Evolutionary conservation across 2,329 filamentous ascomycete genomes (phyloP).

Genomic region (Aaosphaeria arxii): DNA sequence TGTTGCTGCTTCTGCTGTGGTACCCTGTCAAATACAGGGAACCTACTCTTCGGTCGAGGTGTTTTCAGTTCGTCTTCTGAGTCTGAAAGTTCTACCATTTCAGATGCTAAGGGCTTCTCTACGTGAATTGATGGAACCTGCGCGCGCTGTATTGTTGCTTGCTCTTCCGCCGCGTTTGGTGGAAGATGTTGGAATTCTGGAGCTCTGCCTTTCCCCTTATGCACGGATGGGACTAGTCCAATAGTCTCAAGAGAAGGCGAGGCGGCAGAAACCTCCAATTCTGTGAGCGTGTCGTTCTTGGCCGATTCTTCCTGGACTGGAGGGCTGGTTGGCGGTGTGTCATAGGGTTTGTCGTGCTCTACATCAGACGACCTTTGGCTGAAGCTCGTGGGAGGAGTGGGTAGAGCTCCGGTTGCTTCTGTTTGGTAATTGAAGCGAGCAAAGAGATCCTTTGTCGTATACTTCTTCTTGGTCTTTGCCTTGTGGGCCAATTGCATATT

Average conservation of each 20-base stretch:
- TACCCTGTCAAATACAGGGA: slow-evolving; percentile 64
- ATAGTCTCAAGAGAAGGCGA: slow-evolving; percentile 33
- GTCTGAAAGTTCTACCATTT: slow-evolving; percentile 42
- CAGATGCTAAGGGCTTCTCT: slow-evolving; percentile 2
- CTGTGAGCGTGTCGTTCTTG: not conserved
- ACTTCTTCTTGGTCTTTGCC: slow-evolving; percentile 82
- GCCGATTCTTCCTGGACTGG: slow-evolving; percentile 18
- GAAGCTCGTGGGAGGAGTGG: slow-evolving; percentile 39
- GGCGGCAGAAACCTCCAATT: not conserved
- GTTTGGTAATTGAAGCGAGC: slow-evolving; percentile 72
- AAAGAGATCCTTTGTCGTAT: slow-evolving; percentile 78
- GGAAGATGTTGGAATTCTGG: slow-evolving; percentile 36
- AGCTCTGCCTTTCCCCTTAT: slow-evolving; percentile 62
- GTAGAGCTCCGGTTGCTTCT: slow-evolving; percentile 9
- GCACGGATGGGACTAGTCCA: not conserved
- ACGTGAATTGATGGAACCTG: not conserved
- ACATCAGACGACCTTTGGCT: slow-evolving; percentile 63
- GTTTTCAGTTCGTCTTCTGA: slow-evolving; percentile 67
- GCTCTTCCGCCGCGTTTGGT: slow-evolving; percentile 18
- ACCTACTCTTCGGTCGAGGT: slow-evolving; percentile 37
- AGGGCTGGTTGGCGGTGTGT: slow-evolving; percentile 47
- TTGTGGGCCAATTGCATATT: slow-evolving; percentile 91
- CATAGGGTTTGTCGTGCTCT: slow-evolving; percentile 31
- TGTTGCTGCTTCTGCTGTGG: slow-evolving; percentile 64
- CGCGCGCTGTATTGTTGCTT: slow-evolving; percentile 1